These are phyloP conservation scores for Isatis lusitanica DNA, from an alignment of 441 rosid genomes.

Conservation along the genomic window DNA sequence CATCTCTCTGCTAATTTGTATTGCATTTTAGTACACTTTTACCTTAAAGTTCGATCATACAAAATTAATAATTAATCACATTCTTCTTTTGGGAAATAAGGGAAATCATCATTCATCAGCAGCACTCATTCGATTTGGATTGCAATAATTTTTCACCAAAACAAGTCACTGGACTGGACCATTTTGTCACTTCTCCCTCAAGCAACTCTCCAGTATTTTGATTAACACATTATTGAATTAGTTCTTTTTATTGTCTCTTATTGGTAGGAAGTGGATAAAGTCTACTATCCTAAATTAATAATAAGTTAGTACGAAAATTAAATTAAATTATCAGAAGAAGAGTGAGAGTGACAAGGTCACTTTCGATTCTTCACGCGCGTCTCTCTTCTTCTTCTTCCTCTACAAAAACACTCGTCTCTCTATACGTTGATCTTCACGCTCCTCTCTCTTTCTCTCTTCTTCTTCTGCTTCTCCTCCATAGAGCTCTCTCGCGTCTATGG, in stretches of 20 bases:
- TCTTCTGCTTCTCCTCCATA: neutral
- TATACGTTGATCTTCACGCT: conserved; percentile 25
- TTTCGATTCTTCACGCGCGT: conserved; percentile 28
- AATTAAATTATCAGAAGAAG: conserved; percentile 6
- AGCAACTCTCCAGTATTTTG: conserved; percentile 7
- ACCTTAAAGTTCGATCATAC: neutral
- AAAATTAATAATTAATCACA: neutral
- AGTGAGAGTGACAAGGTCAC: conserved; percentile 22
- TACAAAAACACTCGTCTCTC: conserved; percentile 22
- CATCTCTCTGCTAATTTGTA: neutral
- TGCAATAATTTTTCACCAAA: conserved; percentile 15
- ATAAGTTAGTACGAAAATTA: neutral
- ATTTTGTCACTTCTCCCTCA: conserved; percentile 31
- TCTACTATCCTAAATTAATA: neutral
- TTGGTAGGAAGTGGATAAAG: conserved; percentile 25
- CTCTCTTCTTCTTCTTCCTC: conserved; percentile 21
- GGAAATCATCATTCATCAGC: neutral
- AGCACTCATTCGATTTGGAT: conserved; percentile 24
- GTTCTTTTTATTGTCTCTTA: neutral
- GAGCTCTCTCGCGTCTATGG: conserved; percentile 27
- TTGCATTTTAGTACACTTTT: neutral
- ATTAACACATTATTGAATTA: neutral
- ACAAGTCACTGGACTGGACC: conserved; percentile 20
- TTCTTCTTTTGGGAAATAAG: no score
- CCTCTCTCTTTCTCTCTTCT: neutral